These are phyloP conservation scores for Didymella keratinophila DNA, from an alignment of 2,329 filamentous ascomycete species.

Conservation along the genomic window DNA sequence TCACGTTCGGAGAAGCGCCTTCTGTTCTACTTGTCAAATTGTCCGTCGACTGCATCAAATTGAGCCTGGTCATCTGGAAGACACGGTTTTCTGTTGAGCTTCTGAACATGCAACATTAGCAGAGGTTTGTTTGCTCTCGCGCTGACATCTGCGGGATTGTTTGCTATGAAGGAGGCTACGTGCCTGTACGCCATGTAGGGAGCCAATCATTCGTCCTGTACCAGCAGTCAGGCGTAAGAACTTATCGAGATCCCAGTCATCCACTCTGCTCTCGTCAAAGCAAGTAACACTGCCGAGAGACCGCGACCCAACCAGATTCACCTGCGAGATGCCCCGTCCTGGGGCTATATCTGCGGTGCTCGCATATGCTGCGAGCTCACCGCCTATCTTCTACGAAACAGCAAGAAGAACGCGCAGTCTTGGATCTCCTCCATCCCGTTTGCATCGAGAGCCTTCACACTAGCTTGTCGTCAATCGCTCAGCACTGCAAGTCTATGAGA, in stretches of 20 bases:
- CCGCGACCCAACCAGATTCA: not conserved
- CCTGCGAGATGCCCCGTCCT: not conserved
- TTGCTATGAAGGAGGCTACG: constrained; percentile 1
- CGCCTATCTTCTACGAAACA: not conserved
- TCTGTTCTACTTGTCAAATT: too few species aligned
- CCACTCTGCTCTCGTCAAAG: not conserved
- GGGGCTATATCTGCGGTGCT: not conserved
- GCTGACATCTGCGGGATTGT: constrained; percentile 4
- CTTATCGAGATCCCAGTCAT: not conserved
- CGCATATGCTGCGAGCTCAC: not conserved
- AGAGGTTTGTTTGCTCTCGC: constrained; percentile 4
- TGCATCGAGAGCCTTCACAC: not conserved
- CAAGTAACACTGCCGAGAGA: not conserved
- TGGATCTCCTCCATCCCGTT: not conserved
- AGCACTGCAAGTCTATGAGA: not conserved
- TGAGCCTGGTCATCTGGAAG: not conserved
- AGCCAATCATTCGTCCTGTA: not conserved
- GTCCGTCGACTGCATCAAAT: not conserved
- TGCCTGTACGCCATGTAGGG: not conserved
- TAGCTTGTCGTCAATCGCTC: not conserved
- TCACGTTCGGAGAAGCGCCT: not conserved
- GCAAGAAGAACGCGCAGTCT: not conserved
- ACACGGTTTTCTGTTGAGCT: not conserved
- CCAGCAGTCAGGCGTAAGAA: not conserved
- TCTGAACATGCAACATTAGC: not conserved